Percentiles rank a stretch among this genome's conserved stretches.
Conservation (phyloP, 306 rosid species). For the Acacia melanoxylon region DNA sequence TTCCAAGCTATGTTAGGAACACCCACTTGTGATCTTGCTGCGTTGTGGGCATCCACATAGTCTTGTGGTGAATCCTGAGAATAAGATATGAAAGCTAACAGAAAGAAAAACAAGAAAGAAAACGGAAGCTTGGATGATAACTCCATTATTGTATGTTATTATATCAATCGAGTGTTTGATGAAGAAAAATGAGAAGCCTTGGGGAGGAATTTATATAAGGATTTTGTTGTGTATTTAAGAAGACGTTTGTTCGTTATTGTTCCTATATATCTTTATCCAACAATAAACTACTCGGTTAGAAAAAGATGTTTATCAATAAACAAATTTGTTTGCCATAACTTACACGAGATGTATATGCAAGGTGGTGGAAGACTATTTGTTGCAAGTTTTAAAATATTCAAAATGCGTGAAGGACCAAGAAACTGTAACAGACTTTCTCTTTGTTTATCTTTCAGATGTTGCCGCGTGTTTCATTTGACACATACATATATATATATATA, state of each 20-base stretch:
- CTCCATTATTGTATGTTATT: neutral
- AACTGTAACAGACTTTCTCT: neutral
- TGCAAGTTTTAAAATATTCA: neutral
- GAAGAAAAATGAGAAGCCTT: neutral
- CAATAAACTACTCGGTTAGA: neutral
- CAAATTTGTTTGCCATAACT: neutral
- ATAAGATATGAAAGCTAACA: neutral
- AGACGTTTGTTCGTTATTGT: neutral
- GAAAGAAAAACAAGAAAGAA: neutral
- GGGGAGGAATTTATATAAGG: neutral
- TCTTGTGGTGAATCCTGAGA: constrained; percentile 40
- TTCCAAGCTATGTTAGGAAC: constrained; percentile 30
- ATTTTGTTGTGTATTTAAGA: neutral
- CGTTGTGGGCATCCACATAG: constrained; percentile 42
- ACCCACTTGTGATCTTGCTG: constrained; percentile 21
- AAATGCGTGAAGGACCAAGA: neutral
- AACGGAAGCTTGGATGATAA: neutral
- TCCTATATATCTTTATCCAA: neutral
- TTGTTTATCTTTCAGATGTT: neutral
- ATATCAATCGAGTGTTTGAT: neutral
- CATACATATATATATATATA: too few relatives aligned
- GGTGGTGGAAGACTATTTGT: neutral
- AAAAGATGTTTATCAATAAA: neutral
- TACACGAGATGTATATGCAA: neutral
- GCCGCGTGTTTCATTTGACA: neutral